Conservation (phyloP, 495 filamentous ascomycete genomes). For the Penicillium manginii region DNA sequence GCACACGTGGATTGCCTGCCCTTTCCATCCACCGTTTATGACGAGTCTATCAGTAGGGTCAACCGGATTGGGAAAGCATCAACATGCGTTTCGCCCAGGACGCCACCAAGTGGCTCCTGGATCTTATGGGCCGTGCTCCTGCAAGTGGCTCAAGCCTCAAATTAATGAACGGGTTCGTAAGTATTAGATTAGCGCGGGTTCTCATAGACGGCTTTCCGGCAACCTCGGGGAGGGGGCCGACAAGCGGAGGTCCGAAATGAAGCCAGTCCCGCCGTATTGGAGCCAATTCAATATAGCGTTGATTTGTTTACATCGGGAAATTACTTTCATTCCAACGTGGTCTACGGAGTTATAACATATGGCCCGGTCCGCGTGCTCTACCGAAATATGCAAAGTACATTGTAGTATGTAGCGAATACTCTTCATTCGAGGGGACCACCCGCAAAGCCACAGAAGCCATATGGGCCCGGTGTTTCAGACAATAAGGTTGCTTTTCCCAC, state of each 20-base stretch:
- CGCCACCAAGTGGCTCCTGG: conserved; percentile 7
- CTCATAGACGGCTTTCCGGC: background rate
- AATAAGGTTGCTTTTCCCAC: conserved; percentile 31
- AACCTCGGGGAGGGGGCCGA: background rate
- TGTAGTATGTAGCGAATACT: background rate
- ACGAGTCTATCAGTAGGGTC: conserved; percentile 17
- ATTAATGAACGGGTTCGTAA: background rate
- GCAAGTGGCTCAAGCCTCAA: background rate
- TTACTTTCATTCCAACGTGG: conserved; percentile 7
- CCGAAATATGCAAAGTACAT: conserved; percentile 16
- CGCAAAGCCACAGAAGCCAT: conserved; percentile 28
- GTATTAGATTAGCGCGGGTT: background rate
- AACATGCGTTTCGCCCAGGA: conserved; percentile 4
- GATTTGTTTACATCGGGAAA: background rate
- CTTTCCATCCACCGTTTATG: conserved; percentile 13
- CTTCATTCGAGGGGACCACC: background rate
- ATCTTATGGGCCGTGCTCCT: conserved; percentile 7
- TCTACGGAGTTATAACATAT: conserved; percentile 9
- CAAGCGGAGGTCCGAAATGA: conserved; percentile 6
- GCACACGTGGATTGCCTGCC: conserved; percentile 22
- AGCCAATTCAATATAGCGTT: too few species aligned
- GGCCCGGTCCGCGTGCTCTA: conserved; percentile 13
- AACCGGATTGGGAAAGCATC: conserved; percentile 12
- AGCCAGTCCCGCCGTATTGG: background rate
- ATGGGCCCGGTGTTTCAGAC: conserved; percentile 33